Evolutionary conservation across 257 asterid species (phyloP).

Genomic region (Leonotis leonurus): DNA sequence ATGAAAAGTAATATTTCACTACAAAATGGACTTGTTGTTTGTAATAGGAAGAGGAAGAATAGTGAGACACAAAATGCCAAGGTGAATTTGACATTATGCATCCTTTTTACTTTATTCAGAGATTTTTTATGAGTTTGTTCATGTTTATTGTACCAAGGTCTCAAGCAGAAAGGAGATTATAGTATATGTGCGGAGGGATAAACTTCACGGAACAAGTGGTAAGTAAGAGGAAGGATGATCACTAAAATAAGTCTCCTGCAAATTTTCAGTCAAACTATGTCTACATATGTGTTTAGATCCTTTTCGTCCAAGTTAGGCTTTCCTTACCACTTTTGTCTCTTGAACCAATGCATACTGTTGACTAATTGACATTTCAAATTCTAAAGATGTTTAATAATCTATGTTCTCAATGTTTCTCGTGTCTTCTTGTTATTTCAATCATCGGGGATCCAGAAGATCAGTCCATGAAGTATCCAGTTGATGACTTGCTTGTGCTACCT

Average conservation of each 20-base stretch:
- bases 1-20: slow-evolving; percentile 39
- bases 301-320: slow-evolving; percentile 2
- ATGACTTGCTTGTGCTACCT: slow-evolving; percentile 71
- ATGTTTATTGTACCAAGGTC: slow-evolving; percentile 29
- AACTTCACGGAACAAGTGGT: slow-evolving; percentile 17
- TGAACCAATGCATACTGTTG: not conserved
- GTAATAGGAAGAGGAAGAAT: slow-evolving; percentile 66
- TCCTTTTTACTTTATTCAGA: slow-evolving; percentile 8
- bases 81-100: slow-evolving; percentile 34
- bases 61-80: slow-evolving; percentile 35
- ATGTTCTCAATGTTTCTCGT: not conserved
- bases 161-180: slow-evolving; percentile 32
- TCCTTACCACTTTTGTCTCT: not conserved
- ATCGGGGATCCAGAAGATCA: slow-evolving; percentile 36
- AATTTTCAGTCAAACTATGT: too few species aligned
- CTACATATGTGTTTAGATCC: too few species aligned
- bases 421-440: slow-evolving; percentile 31
- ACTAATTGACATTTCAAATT: not conserved
- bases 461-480: slow-evolving; percentile 65
- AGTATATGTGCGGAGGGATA: slow-evolving; percentile 38
- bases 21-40: slow-evolving; percentile 63
- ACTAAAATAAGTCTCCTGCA: not conserved
- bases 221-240: slow-evolving; percentile 24
- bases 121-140: slow-evolving; percentile 9
- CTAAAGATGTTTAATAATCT: not conserved